phyloP scores from a whole-genome alignment of 2,329 filamentous ascomycete species.

The Fusarium buxicola region DNA sequence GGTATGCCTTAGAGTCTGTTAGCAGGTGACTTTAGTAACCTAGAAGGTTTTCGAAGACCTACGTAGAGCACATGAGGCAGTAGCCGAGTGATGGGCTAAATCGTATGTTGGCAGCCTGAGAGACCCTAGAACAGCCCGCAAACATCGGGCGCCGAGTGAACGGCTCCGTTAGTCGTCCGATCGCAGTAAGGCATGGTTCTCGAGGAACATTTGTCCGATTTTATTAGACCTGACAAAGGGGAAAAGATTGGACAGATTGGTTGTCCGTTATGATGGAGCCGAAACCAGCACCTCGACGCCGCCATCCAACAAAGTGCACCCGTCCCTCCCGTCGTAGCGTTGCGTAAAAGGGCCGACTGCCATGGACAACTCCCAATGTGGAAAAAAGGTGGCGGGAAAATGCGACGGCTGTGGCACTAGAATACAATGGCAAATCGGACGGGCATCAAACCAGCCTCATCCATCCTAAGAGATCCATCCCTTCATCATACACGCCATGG shows the following conservation, averaged over 20 bases:
- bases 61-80: constrained; percentile 1
- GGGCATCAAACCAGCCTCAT: constrained; percentile 38
- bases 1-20: constrained; percentile 3
- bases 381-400: constrained; percentile 36
- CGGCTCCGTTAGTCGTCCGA: constrained; percentile 25
- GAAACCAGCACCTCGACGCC: constrained; percentile 31
- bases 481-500: constrained; percentile 42
- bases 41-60: constrained; percentile 6
- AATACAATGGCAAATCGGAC: constrained; percentile 47
- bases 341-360: constrained; percentile 37
- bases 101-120: constrained; percentile 9
- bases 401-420: constrained; percentile 44
- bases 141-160: constrained; percentile 8
- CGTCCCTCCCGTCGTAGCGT: constrained; percentile 39
- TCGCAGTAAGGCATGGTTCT: constrained; percentile 33
- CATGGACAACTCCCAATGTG: constrained; percentile 41
- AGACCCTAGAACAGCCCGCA: not conserved
- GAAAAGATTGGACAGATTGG: constrained; percentile 43
- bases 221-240: constrained; percentile 48
- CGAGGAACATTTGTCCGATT: constrained; percentile 47
- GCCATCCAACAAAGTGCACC: constrained; percentile 38
- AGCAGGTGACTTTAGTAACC: constrained; percentile 12
- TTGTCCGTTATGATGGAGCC: constrained; percentile 40
- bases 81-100: not conserved
- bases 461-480: constrained; percentile 29